Evolutionary conservation across 441 rosid genomes (phyloP).

Genomic region (Mallotus repandus): DNA sequence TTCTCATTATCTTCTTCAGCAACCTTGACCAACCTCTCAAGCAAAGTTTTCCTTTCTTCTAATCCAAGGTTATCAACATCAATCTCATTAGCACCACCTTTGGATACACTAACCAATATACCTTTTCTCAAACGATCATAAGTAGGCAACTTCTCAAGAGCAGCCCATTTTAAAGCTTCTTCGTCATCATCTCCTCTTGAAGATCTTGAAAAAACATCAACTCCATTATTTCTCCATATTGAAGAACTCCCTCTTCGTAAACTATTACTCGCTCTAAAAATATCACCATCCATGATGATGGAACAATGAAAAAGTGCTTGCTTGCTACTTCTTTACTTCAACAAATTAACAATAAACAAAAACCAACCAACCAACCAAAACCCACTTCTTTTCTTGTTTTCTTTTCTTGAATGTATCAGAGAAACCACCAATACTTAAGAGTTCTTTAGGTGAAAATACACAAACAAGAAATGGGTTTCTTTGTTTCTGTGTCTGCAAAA

Average conservation of each 20-base stretch:
- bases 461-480: not conserved
- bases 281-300: not conserved
- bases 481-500: not conserved
- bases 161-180: constrained; percentile 76
- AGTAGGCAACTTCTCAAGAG: constrained; percentile 68
- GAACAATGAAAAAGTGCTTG: not conserved
- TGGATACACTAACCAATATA: constrained; percentile 37
- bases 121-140: constrained; percentile 63
- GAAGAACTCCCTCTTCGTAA: not conserved
- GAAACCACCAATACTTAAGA: not conserved
- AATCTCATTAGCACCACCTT: constrained; percentile 39
- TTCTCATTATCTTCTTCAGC: constrained; percentile 70
- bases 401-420: not conserved
- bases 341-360: not conserved
- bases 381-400: not conserved
- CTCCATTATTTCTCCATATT: not conserved
- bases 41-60: constrained; percentile 41
- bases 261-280: not conserved
- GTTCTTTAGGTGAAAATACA: not conserved
- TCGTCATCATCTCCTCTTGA: constrained; percentile 59
- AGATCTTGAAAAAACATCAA: constrained; percentile 32
- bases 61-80: constrained; percentile 50
- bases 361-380: too few species aligned
- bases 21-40: constrained; percentile 54
- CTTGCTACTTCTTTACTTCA: not conserved